These are phyloP conservation scores for Mucor sp. DNA, from an alignment of 371 early-diverging fungal species.

Conservation along the genomic window DNA sequence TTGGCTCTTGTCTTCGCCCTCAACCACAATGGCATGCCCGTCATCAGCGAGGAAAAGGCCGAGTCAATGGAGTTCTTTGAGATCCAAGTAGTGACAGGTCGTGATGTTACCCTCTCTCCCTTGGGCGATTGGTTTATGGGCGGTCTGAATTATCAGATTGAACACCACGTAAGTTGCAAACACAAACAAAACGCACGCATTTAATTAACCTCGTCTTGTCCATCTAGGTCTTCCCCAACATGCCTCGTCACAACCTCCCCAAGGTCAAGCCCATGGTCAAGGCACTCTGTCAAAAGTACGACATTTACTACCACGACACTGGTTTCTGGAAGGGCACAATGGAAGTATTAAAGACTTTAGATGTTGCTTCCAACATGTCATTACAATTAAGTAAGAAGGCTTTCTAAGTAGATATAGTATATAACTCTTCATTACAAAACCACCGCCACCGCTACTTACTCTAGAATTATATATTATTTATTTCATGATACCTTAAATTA, in stretches of 20 bases:
- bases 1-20: constrained; percentile 82
- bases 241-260: constrained; percentile 79
- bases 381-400: constrained; percentile 53
- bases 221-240: constrained; percentile 71
- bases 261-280: constrained; percentile 69
- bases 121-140: constrained; percentile 85
- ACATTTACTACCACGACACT: constrained; percentile 72
- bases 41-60: constrained; percentile 73
- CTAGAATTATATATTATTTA: background rate
- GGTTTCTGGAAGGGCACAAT: constrained; percentile 69
- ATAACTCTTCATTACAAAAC: background rate
- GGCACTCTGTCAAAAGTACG: constrained; percentile 73
- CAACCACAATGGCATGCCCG: constrained; percentile 91
- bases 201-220: background rate
- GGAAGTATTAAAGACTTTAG: constrained; percentile 73
- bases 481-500: background rate
- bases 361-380: constrained; percentile 61
- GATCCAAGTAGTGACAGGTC: constrained; percentile 79
- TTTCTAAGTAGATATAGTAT: constrained; percentile 27
- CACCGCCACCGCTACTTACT: background rate
- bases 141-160: constrained; percentile 86
- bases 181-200: background rate
- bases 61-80: constrained; percentile 76
- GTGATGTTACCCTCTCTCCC: constrained; percentile 68
- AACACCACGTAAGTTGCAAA: constrained; percentile 60